These are phyloP conservation scores for Desmodesmus armatus DNA, from an alignment of 139 green algal genomes.

Conservation along the genomic window DNA sequence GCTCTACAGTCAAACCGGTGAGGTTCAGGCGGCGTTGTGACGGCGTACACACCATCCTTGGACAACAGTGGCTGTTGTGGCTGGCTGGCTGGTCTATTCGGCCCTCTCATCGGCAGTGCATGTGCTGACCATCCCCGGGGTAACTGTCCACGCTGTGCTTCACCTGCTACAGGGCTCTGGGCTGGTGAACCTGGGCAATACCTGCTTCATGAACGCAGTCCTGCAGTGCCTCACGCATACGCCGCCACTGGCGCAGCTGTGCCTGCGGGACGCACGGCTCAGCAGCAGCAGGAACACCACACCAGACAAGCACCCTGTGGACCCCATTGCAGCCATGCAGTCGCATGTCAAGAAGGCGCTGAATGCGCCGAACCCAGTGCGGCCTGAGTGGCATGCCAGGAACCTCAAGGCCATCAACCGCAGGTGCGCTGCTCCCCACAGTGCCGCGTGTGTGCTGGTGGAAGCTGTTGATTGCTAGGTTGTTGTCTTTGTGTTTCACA, in stretches of 20 bases:
- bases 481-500: neutral
- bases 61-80: neutral
- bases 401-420: constrained; percentile 49
- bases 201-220: constrained; percentile 98
- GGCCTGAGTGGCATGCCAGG: constrained; percentile 38
- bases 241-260: constrained; percentile 84
- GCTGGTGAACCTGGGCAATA: constrained; percentile 97
- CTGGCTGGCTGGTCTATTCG: neutral
- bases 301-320: constrained; percentile 34
- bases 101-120: neutral
- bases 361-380: constrained; percentile 15
- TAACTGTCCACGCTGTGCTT: neutral
- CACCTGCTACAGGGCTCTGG: constrained; percentile 76
- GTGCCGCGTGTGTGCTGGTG: neutral
- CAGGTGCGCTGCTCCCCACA: constrained; percentile 30
- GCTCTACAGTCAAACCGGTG: constrained; percentile 51
- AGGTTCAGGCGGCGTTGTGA: neutral
- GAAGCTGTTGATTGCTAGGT: neutral
- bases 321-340: constrained; percentile 69
- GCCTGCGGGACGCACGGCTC: constrained; percentile 54
- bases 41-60: neutral
- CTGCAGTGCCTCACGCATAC: constrained; percentile 96
- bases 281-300: neutral
- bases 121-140: neutral
- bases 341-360: constrained; percentile 62